Percentiles rank a stretch among this genome's conserved stretches.
Evolutionary conservation across 176 grass and related monocot genomes (phyloP).

Genomic region (Ensete glaucum): DNA sequence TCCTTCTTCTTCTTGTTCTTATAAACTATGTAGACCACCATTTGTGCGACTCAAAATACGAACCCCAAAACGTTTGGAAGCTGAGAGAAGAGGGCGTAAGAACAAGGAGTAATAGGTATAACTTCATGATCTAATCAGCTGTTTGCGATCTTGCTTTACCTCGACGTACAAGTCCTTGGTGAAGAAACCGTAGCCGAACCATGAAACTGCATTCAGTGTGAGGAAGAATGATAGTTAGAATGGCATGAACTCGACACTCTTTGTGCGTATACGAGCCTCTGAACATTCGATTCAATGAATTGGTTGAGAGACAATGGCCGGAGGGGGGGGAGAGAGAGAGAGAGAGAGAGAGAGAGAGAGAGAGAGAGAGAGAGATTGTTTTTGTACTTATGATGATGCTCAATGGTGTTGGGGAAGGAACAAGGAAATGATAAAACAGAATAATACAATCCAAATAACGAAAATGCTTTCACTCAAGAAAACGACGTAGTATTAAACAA

Average conservation of each 20-base stretch:
- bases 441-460: no score
- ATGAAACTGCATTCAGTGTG: conserved; percentile 52
- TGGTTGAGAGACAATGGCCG: background rate
- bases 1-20: conserved; percentile 31
- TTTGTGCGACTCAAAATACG: conserved; percentile 55
- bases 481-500: no score
- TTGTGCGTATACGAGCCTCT: conserved; percentile 60
- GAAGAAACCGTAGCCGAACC: conserved; percentile 75
- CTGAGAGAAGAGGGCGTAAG: conserved; percentile 12
- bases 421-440: no score
- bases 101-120: no score
- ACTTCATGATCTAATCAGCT: no score
- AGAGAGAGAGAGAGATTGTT: background rate
- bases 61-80: conserved; percentile 70
- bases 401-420: no score
- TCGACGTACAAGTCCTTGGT: conserved; percentile 79
- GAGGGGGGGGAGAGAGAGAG: background rate
- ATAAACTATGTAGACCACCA: conserved; percentile 54
- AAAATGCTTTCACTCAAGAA: no score
- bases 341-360: background rate
- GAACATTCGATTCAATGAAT: background rate
- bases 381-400: conserved; percentile 59
- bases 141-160: conserved; percentile 17
- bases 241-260: conserved; percentile 90
- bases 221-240: conserved; percentile 74